Evolutionary conservation across 768 basidiomycete species (phyloP), one percentile per base, ranked within the genome.

Genomic region (Podaxis mareebaensis): DNA sequence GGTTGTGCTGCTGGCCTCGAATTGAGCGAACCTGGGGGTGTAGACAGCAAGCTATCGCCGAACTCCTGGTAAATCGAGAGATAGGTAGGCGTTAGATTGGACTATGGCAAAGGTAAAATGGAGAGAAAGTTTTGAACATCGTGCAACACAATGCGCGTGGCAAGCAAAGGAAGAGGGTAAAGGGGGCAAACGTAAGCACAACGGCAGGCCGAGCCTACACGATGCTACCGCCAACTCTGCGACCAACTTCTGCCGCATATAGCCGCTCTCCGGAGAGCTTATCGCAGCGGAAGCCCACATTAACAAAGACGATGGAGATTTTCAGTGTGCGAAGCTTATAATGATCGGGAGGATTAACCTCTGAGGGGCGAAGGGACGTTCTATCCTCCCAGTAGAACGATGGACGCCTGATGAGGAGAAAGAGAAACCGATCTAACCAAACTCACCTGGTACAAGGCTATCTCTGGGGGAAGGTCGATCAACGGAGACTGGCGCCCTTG

Each of bases 381-480:
- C 44, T 33, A 42, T 13, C 40, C 17, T 42, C 40, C 40, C 40
- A n/a, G 63, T 10, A 33, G 53, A 42, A 38, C 26, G 51, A 56
- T 62, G 44, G 22, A 44, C 60, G 67, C 54, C 60, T 62, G 42
- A 53, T 58, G 58, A 46, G 56, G 58, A 22, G 42, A 54, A 57
- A 53, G 52, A 38, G 54, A 66, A 51, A n/a, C 36, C 38, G 65
- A 65, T 65, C 51, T 54, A 46, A 57, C 64, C 22, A 53, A 51
- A 68, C 76, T 71, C 65, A 76, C 76, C 72, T 75, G 76, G 68
- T 71, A 74, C 65, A 74, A 67, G 42, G 71, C 71, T 66, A 70
- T 63, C 64, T 75, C 75, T 67, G 75, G 72, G 64, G 73, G 69
- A 40, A 72, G 61, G 64, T 72, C 74, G 48, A 70, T 54, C 36